Base-by-base conservation (phyloP, 2,329 filamentous ascomycete genomes). In the Alternaria incomplexa region DNA sequence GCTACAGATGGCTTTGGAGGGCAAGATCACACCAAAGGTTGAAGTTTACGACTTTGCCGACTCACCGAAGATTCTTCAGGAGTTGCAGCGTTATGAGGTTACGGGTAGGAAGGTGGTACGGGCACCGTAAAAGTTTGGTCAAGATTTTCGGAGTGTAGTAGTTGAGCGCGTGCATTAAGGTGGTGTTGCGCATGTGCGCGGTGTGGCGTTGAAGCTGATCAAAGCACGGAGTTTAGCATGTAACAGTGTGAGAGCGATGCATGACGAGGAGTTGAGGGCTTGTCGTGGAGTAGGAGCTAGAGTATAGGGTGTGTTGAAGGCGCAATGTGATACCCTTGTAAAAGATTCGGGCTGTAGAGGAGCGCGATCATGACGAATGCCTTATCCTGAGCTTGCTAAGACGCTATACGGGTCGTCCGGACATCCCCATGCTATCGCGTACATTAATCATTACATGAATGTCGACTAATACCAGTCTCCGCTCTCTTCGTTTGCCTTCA, bases 401-500 rank as follows among this genome's bases (percentile, higher is more conserved):
- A 10, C 13, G 20, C 30, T 52, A 52, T 22, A 17, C n/a, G 28
- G 20, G 5, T 23, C 48, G 8, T 25, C 20, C 20, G 22, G 20
- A 52, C 20, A 22, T 36, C 4, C 9, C 9, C 20, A 9, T 36
- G 22, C 13, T 36, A 22, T n/a, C 13, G 13, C 13, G 15, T 20
- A 52, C 28, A 36, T 30, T 40, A 20, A 52, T 40, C 22, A 23
- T 36, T 36, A 40, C 20, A 23, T n/a, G 20, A 12, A 10, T 25
- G 20, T 40, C 20, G 30, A n/a, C 36, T 57, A 89, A 77, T 89
- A 89, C 88, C 88, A 90, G 58, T 81, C 81, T 71, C 86, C 79
- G 2, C 85, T 85, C 28, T 85, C 82, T 70, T 89, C 87, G 0
- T 86, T 86, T 20, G 81, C 73, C 65, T 83, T 85, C 66, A 84